These are phyloP conservation scores for Saturnispora mendoncae DNA, from an alignment of 805 yeast genomes.

Conservation along the genomic window DNA sequence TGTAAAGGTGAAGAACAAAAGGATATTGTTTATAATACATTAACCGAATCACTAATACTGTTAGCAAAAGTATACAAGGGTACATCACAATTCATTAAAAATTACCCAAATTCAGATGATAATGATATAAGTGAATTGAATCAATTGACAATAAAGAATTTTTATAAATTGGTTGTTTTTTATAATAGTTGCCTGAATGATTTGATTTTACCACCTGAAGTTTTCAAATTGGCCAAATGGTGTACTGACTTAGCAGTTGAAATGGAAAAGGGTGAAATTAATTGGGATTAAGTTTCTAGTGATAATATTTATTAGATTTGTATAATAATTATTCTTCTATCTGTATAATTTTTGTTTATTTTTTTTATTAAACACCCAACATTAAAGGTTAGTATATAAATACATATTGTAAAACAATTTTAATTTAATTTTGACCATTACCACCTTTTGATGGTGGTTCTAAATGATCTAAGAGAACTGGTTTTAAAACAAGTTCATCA, in stretches of 20 bases:
- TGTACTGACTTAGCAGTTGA: conserved; percentile 58
- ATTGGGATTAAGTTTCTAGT: not conserved
- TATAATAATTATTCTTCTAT: too few species aligned
- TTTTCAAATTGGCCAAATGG: conserved; percentile 63
- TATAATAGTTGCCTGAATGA: conserved; percentile 59
- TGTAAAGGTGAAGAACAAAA: conserved; percentile 58
- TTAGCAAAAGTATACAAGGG: conserved; percentile 54
- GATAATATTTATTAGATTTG: too few species aligned
- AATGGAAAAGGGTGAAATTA: conserved; percentile 30
- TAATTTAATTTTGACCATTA: too few species aligned
- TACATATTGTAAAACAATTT: not conserved
- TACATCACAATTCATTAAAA: conserved; percentile 38
- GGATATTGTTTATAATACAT: conserved; percentile 42
- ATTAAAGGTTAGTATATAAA: not conserved
- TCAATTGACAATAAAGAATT: conserved; percentile 55
- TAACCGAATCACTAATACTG: conserved; percentile 50
- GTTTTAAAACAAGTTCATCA: conserved; percentile 90
- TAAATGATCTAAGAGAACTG: conserved; percentile 67
- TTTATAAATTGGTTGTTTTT: conserved; percentile 53
- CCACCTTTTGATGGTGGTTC: too few species aligned
- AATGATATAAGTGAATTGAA: conserved; percentile 41
- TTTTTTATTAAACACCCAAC: too few species aligned
- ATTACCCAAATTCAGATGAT: conserved; percentile 24
- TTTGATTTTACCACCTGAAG: conserved; percentile 51
- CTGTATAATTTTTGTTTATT: too few species aligned